Evolutionary conservation across 495 filamentous ascomycete genomes (phyloP).

Genomic region (Elaphomyces granulatus): DNA sequence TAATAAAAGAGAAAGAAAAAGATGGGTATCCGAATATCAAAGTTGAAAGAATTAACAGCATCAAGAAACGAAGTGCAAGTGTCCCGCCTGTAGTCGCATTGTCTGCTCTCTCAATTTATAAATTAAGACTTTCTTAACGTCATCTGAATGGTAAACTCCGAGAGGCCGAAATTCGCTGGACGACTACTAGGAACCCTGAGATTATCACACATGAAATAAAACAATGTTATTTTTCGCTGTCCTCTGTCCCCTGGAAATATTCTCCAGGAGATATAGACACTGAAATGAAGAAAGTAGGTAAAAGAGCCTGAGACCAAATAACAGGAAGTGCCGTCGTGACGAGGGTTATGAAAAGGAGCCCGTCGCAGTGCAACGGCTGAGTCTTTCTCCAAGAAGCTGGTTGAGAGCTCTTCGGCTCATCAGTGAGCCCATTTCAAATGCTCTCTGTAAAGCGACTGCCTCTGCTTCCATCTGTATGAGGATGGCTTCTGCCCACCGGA

Average conservation of each 20-base stretch:
- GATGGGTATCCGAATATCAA: background rate
- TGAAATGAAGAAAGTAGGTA: background rate
- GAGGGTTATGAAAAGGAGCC: background rate
- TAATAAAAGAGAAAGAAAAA: background rate
- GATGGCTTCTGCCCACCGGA: conserved; percentile 38
- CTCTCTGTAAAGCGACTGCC: conserved; percentile 43
- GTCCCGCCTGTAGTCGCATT: too few species aligned
- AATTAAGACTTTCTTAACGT: too few species aligned
- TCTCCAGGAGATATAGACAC: too few species aligned
- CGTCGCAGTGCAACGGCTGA: background rate
- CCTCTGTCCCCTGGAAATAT: too few species aligned
- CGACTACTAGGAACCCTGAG: too few species aligned
- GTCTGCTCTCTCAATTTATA: too few species aligned
- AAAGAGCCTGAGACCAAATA: background rate
- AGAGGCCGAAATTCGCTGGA: too few species aligned
- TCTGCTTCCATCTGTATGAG: conserved; percentile 39
- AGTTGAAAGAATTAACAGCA: background rate
- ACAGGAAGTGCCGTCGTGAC: background rate
- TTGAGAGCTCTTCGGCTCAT: background rate
- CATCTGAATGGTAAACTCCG: too few species aligned
- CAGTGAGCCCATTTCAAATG: conserved; percentile 5
- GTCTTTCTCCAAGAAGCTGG: background rate
- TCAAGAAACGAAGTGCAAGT: background rate
- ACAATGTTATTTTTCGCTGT: too few species aligned
- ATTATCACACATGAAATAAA: too few species aligned